These are phyloP conservation scores for Stephanodiscus minutulus DNA, from an alignment of 108 stramenopile genomes.

Conservation along the genomic window DNA sequence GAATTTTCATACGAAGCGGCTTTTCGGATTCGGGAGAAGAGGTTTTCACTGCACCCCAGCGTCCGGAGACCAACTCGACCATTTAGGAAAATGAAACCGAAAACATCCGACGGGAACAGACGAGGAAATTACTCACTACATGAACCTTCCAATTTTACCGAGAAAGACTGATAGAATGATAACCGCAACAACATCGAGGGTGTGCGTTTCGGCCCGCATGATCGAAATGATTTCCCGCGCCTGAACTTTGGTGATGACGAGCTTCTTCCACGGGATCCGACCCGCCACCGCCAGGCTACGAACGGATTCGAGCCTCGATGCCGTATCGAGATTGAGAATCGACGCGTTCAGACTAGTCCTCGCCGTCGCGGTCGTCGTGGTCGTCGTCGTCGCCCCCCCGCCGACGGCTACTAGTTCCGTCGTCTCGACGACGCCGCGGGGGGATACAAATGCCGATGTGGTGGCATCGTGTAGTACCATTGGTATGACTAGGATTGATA, in stretches of 20 bases:
- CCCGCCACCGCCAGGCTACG: conserved; percentile 41
- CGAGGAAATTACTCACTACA: conserved; percentile 15
- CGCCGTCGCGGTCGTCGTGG: not conserved
- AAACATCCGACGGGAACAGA: not conserved
- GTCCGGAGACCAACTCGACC: not conserved
- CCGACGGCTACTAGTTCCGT: not conserved
- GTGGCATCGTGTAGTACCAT: not conserved
- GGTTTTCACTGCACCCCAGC: conserved; percentile 1
- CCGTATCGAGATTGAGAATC: not conserved
- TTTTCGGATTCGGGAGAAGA: conserved; percentile 33
- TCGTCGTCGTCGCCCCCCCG: not conserved
- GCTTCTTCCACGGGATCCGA: conserved; percentile 46
- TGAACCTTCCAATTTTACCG: conserved; percentile 16
- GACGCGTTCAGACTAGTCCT: not conserved
- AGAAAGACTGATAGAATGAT: conserved; percentile 29
- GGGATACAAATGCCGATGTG: not conserved
- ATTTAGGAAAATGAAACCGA: not conserved
- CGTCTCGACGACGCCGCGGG: not conserved
- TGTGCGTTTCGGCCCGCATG: conserved; percentile 41
- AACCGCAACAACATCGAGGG: conserved; percentile 21
- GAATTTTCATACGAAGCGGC: conserved; percentile 31
- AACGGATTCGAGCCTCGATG: not conserved
- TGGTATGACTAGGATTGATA: not conserved
- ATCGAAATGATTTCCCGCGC: conserved; percentile 30
- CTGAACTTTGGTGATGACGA: conserved; percentile 27